A percentile compares a stretch with the other conserved stretches of the same genome.
Conservation (phyloP, 164 flowering plant species). For the Liriodendron chinense region DNA sequence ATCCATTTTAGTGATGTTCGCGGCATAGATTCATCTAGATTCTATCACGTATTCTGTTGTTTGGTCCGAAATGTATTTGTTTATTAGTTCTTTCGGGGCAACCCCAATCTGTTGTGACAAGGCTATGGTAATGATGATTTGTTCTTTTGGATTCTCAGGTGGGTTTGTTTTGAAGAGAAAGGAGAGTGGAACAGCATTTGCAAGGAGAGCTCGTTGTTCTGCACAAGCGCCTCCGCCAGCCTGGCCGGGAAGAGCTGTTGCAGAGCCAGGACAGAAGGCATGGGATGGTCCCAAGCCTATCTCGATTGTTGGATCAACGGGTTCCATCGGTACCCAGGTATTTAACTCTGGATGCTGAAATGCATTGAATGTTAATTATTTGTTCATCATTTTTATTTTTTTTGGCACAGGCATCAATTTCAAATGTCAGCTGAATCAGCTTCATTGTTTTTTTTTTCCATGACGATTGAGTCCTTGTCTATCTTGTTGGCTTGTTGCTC, state of each 20-base stretch:
- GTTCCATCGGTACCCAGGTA: constrained; percentile 99
- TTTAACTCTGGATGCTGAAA: neutral
- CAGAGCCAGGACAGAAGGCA: constrained; percentile 46
- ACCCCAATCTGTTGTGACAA: neutral
- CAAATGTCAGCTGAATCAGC: too few relatives aligned
- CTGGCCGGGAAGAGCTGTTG: constrained; percentile 88
- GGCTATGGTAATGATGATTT: neutral
- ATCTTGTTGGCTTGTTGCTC: too few relatives aligned
- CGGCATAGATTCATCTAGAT: neutral
- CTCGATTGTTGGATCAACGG: constrained; percentile 92
- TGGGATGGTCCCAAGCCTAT: constrained; percentile 97
- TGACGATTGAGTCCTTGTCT: too few relatives aligned
- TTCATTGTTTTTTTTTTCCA: too few relatives aligned
- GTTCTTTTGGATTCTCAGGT: constrained; percentile 29
- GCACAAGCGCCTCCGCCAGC: constrained; percentile 86
- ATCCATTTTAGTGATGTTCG: neutral
- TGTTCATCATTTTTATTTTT: too few relatives aligned
- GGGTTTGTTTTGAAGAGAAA: constrained; percentile 50
- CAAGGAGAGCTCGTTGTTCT: constrained; percentile 51
- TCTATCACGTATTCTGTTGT: neutral
- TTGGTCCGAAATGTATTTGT: neutral
- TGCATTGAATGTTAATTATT: neutral
- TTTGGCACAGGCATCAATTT: too few relatives aligned
- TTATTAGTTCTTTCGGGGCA: neutral
- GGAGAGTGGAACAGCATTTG: constrained; percentile 31